These are phyloP conservation scores for Metarhizium album DNA, from an alignment of 2,329 filamentous ascomycete genomes.

Conservation along the genomic window DNA sequence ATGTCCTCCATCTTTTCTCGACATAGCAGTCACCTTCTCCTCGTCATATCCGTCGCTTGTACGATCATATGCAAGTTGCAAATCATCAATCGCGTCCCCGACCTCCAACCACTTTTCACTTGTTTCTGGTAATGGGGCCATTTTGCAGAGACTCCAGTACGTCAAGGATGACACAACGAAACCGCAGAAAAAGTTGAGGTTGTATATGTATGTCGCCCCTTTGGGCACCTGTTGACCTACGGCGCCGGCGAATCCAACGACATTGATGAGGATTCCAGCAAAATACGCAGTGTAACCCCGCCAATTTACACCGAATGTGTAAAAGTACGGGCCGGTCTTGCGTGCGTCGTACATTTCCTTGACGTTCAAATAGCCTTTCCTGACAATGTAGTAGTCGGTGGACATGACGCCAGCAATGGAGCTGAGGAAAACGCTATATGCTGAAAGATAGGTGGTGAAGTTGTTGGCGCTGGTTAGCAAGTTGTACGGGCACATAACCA, in stretches of 20 bases:
- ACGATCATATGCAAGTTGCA: conserved; percentile 35
- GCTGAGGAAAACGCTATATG: conserved; percentile 89
- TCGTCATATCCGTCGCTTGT: conserved; percentile 29
- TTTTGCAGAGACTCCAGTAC: conserved; percentile 60
- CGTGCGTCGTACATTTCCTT: conserved; percentile 69
- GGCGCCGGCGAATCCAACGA: conserved; percentile 81
- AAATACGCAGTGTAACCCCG: conserved; percentile 77
- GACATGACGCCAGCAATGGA: conserved; percentile 89
- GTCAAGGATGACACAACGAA: conserved; percentile 57
- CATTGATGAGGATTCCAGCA: conserved; percentile 75
- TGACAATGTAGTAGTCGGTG: conserved; percentile 78
- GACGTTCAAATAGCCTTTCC: conserved; percentile 69
- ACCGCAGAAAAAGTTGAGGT: conserved; percentile 81
- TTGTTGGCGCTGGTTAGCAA: conserved; percentile 64
- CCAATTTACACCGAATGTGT: conserved; percentile 65
- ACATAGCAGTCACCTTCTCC: conserved; percentile 12
- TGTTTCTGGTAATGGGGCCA: conserved; percentile 63
- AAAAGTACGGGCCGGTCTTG: conserved; percentile 61
- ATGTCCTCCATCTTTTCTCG: conserved; percentile 2
- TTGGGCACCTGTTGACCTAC: conserved; percentile 61
- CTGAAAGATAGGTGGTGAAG: conserved; percentile 85
- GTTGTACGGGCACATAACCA: conserved; percentile 82
- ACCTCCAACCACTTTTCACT: conserved; percentile 72
- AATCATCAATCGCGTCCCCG: conserved; percentile 48
- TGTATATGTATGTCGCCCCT: conserved; percentile 78